phyloP scores from a whole-genome alignment of 2,329 filamentous ascomycete genomes.

The Celoporthe dispersa region DNA sequence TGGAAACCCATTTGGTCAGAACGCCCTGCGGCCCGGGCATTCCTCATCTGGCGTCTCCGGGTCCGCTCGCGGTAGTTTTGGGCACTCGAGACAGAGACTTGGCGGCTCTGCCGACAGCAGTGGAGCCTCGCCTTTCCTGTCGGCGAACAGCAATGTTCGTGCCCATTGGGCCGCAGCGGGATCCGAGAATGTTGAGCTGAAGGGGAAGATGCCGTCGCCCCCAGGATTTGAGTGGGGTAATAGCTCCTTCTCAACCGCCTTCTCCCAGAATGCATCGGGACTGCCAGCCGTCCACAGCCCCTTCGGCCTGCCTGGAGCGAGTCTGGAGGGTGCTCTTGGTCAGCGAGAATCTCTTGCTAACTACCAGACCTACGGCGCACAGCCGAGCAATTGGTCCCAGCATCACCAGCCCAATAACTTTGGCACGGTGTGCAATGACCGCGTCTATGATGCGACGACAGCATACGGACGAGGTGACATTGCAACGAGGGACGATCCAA shows the following conservation, averaged over 20 bases:
- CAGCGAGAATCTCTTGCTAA: slow-evolving; percentile 20
- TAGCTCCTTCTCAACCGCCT: slow-evolving; percentile 37
- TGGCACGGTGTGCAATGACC: slow-evolving; percentile 25
- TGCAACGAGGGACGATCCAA: slow-evolving; percentile 32
- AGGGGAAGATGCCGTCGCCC: slow-evolving; percentile 23
- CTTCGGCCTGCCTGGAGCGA: slow-evolving; percentile 34
- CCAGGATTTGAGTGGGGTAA: slow-evolving; percentile 18
- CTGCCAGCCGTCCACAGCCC: slow-evolving; percentile 41
- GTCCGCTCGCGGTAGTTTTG: slow-evolving; percentile 12
- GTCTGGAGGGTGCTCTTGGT: slow-evolving; percentile 13
- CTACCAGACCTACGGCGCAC: slow-evolving; percentile 15
- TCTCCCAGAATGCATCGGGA: slow-evolving; percentile 35
- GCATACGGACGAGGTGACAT: slow-evolving; percentile 32
- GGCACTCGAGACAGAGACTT: slow-evolving; percentile 25
- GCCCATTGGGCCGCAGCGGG: slow-evolving; percentile 9
- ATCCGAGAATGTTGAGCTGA: background rate
- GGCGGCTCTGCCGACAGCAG: slow-evolving; percentile 29
- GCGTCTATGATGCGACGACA: slow-evolving; percentile 32
- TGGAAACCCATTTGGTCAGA: slow-evolving; percentile 13
- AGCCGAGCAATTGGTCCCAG: slow-evolving; percentile 1
- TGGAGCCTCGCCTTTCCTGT: slow-evolving; percentile 21
- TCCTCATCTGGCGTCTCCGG: slow-evolving; percentile 24
- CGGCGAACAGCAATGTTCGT: slow-evolving; percentile 16
- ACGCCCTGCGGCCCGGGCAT: slow-evolving; percentile 13
- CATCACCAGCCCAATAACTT: slow-evolving; percentile 21